These are phyloP conservation scores for Starmerella apicola DNA, from an alignment of 805 yeast species.

Conservation along the genomic window DNA sequence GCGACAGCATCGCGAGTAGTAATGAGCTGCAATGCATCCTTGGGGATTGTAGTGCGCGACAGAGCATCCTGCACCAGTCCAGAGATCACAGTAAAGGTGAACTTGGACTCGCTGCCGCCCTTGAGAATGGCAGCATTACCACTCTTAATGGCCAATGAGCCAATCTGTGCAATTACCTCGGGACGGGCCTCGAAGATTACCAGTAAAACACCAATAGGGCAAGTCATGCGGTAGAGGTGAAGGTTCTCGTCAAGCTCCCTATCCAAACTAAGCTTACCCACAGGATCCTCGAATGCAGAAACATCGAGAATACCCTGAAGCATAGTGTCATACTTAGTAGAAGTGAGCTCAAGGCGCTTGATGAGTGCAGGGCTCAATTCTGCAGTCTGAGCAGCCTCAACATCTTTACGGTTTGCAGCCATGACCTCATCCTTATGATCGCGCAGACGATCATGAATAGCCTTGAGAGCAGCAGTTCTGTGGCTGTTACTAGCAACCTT, in stretches of 20 bases:
- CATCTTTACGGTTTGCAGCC: conserved; percentile 61
- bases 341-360: conserved; percentile 72
- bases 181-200: conserved; percentile 95
- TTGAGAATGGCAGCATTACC: conserved; percentile 94
- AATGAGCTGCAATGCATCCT: conserved; percentile 71
- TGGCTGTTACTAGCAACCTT: conserved; percentile 65
- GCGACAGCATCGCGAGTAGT: conserved; percentile 84
- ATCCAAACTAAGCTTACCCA: conserved; percentile 77
- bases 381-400: conserved; percentile 52
- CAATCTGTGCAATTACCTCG: conserved; percentile 94
- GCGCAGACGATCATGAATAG: conserved; percentile 58
- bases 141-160: conserved; percentile 88
- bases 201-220: conserved; percentile 88
- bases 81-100: conserved; percentile 77
- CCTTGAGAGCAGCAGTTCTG: conserved; percentile 58
- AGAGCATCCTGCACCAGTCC: conserved; percentile 51
- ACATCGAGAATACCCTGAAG: conserved; percentile 89
- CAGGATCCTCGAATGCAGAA: conserved; percentile 78
- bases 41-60: conserved; percentile 58
- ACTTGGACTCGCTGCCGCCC: conserved; percentile 88
- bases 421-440: conserved; percentile 50
- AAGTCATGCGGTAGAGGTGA: conserved; percentile 66
- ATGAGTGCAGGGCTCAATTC: conserved; percentile 58
- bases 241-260: conserved; percentile 83
- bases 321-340: conserved; percentile 87